These are phyloP conservation scores for Fusarium sp. DNA, from an alignment of 2,329 filamentous ascomycete genomes.

Conservation along the genomic window DNA sequence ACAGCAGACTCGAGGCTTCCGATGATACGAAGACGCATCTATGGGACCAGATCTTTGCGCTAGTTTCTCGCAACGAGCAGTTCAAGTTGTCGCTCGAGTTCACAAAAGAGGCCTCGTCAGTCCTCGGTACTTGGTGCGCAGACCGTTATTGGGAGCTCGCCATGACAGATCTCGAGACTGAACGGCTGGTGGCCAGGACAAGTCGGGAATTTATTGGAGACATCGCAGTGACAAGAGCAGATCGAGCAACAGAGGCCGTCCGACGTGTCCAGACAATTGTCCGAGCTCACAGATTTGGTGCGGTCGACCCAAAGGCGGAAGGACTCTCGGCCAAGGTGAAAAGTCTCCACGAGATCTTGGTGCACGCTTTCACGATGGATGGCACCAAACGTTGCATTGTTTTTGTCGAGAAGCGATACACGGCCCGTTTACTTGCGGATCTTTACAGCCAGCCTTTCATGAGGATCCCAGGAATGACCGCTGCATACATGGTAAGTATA, in stretches of 20 bases:
- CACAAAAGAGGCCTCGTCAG: slow-evolving; percentile 65
- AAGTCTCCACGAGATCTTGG: slow-evolving; percentile 67
- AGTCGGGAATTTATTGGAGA: slow-evolving; percentile 47
- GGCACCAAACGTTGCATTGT: slow-evolving; percentile 72
- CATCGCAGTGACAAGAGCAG: slow-evolving; percentile 38
- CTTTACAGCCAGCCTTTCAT: slow-evolving; percentile 68
- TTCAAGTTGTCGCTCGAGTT: slow-evolving; percentile 68
- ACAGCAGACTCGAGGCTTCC: slow-evolving; percentile 54
- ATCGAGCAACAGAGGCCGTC: slow-evolving; percentile 64
- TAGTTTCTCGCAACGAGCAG: slow-evolving; percentile 51
- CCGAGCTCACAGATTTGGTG: slow-evolving; percentile 55
- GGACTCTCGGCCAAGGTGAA: slow-evolving; percentile 78
- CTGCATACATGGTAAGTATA: slow-evolving; percentile 66
- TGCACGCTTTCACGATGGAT: slow-evolving; percentile 70
- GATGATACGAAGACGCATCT: slow-evolving; percentile 68
- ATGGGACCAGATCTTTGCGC: slow-evolving; percentile 61
- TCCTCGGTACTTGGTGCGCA: slow-evolving; percentile 84
- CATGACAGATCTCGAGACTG: slow-evolving; percentile 68
- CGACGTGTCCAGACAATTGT: slow-evolving; percentile 66
- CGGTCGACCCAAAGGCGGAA: slow-evolving; percentile 41
- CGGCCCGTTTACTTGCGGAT: slow-evolving; percentile 75
- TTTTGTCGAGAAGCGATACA: slow-evolving; percentile 82
- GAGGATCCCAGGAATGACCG: slow-evolving; percentile 64
- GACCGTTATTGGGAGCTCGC: slow-evolving; percentile 81
- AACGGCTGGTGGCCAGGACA: slow-evolving; percentile 66